These are phyloP conservation scores for Pyracantha coccinea DNA, from an alignment of 331 rosid genomes.

Conservation along the genomic window DNA sequence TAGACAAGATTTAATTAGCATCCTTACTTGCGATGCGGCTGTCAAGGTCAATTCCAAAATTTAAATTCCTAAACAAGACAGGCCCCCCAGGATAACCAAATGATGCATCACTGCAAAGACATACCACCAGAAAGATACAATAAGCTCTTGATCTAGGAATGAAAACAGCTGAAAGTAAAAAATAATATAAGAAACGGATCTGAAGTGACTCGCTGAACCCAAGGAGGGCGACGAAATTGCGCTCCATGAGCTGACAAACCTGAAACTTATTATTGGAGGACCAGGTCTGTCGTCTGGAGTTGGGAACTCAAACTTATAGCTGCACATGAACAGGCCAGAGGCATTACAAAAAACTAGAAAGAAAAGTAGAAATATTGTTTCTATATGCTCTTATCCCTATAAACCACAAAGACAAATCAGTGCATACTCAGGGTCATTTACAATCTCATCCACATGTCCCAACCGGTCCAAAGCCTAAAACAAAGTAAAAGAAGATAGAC, in stretches of 20 bases:
- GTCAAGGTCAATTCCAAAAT: constrained; percentile 96
- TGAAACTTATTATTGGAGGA: constrained; percentile 92
- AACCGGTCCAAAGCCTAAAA: constrained; percentile 81
- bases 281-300: constrained; percentile 99
- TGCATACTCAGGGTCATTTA: constrained; percentile 96
- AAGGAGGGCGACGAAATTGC: background rate
- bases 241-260: constrained; percentile 31
- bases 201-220: background rate
- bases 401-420: constrained; percentile 11
- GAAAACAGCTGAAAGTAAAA: background rate
- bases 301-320: constrained; percentile 99
- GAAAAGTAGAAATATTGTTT: background rate
- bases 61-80: constrained; percentile 72
- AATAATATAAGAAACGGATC: background rate
- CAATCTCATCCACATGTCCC: constrained; percentile 17
- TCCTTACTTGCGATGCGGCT: constrained; percentile 97
- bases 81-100: constrained; percentile 99
- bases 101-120: constrained; percentile 82
- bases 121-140: constrained; percentile 5
- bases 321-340: constrained; percentile 32
- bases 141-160: background rate
- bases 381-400: constrained; percentile 2
- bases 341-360: constrained; percentile 5
- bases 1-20: constrained; percentile 3
- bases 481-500: background rate